Evolutionary conservation across 164 flowering plant species (phyloP).

Genomic region (Brasenia schreberi): DNA sequence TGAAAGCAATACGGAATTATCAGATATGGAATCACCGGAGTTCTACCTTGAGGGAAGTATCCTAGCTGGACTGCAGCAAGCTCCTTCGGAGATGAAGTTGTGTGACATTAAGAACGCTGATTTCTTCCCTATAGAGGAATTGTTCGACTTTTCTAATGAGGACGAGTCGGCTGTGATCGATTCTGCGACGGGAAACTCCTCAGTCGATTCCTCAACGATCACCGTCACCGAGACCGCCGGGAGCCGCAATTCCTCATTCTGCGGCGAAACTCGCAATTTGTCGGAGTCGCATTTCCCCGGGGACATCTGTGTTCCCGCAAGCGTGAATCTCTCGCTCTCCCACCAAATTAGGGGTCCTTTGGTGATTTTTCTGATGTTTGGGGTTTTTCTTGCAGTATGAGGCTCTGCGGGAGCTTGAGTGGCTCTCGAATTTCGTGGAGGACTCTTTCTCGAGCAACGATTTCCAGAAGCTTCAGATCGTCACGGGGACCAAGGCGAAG

Average conservation of each 20-base stretch:
- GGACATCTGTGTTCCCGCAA: slow-evolving; percentile 88
- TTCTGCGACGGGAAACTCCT: slow-evolving; percentile 18
- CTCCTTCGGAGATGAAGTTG: slow-evolving; percentile 24
- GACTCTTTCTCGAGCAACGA: slow-evolving; percentile 78
- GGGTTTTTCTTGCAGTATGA: slow-evolving; percentile 43
- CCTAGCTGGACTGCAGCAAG: slow-evolving; percentile 15
- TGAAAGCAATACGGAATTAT: not conserved
- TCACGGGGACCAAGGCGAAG: slow-evolving; percentile 24
- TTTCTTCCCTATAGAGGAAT: slow-evolving; percentile 66
- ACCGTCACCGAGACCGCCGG: slow-evolving; percentile 26
- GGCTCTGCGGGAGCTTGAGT: slow-evolving; percentile 83
- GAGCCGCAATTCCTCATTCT: slow-evolving; percentile 67
- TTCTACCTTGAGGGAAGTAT: slow-evolving; percentile 23
- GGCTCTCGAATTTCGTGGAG: slow-evolving; percentile 91
- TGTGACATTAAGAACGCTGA: slow-evolving; percentile 27
- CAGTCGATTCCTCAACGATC: slow-evolving; percentile 37
- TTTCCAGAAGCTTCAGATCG: slow-evolving; percentile 38
- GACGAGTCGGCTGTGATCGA: slow-evolving; percentile 18
- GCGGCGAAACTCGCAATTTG: slow-evolving; percentile 28
- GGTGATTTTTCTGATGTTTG: slow-evolving; percentile 1
- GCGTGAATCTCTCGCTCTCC: not conserved
- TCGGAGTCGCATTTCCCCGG: slow-evolving; percentile 44
- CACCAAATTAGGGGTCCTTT: not conserved
- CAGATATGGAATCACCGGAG: slow-evolving; percentile 37
- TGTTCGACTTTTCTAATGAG: slow-evolving; percentile 74